Evolutionary conservation across 2,329 filamentous ascomycete species (phyloP).

Genomic region (Cladosporium sphaerospermum): DNA sequence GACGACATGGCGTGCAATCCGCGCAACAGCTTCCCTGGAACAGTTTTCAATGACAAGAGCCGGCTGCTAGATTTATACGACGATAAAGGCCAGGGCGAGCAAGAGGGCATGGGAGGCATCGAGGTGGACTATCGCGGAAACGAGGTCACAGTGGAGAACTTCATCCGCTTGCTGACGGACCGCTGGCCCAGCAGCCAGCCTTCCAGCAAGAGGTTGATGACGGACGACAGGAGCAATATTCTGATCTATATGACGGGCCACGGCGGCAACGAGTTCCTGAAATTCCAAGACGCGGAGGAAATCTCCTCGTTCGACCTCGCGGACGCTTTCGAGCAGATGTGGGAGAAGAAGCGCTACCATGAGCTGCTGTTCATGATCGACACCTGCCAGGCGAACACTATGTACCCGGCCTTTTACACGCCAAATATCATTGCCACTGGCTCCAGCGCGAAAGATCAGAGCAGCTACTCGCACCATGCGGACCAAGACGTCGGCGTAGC

Average conservation of each 20-base stretch:
- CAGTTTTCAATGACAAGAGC: conserved; percentile 97
- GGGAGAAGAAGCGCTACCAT: conserved; percentile 99
- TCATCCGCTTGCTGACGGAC: conserved; percentile 91
- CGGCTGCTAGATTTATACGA: conserved; percentile 93
- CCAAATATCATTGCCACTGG: conserved; percentile 97
- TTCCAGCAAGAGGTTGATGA: conserved; percentile 84
- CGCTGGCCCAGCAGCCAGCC: conserved; percentile 92
- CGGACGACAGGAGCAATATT: conserved; percentile 93
- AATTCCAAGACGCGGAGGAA: conserved; percentile 97
- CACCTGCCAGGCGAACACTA: conserved; percentile 97
- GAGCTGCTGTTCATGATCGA: conserved; percentile 99
- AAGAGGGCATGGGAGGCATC: conserved; percentile 47
- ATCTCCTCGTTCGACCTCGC: conserved; percentile 94
- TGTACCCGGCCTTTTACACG: conserved; percentile 97
- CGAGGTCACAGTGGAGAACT: conserved; percentile 98
- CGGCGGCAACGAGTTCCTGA: conserved; percentile 94
- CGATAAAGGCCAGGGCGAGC: conserved; percentile 44
- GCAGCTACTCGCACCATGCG: conserved; percentile 93
- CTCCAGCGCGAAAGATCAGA: conserved; percentile 92
- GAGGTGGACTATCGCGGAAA: conserved; percentile 98
- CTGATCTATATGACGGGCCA: conserved; percentile 99
- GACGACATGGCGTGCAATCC: conserved; percentile 99
- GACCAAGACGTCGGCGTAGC: conserved; percentile 97
- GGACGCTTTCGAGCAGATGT: conserved; percentile 98
- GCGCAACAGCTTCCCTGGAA: conserved; percentile 93